phyloP scores from a whole-genome alignment of 495 filamentous ascomycete species.

The Hypoxylon intermedium region DNA sequence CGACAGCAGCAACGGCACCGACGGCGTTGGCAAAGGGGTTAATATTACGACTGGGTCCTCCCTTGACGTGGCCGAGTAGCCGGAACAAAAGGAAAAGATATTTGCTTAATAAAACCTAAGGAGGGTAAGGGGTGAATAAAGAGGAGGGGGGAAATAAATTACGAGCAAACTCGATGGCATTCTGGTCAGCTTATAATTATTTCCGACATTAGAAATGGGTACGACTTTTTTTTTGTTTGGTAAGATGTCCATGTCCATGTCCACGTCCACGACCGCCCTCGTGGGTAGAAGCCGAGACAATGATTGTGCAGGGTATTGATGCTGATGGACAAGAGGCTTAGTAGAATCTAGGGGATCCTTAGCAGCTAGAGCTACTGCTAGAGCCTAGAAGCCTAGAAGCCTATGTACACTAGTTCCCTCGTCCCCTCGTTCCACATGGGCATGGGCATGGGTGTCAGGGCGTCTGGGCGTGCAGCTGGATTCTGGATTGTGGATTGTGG shows the following conservation, averaged over 20 bases:
- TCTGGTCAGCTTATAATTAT: slow-evolving; percentile 25
- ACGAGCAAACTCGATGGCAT: slow-evolving; percentile 2
- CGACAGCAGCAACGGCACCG: slow-evolving; percentile 9
- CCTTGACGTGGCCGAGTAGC: neutral
- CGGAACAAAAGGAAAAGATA: slow-evolving; percentile 1
- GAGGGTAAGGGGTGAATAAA: slow-evolving; percentile 16
- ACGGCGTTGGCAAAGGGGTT: slow-evolving; percentile 11
- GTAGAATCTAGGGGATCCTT: slow-evolving; percentile 11
- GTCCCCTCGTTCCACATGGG: too few relatives aligned
- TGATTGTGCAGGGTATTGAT: slow-evolving; percentile 11
- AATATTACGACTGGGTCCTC: slow-evolving; percentile 18
- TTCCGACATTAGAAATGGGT: slow-evolving; percentile 29
- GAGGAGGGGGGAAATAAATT: slow-evolving; percentile 22
- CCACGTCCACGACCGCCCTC: slow-evolving; percentile 3
- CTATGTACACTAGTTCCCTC: too few relatives aligned
- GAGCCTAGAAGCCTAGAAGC: neutral
- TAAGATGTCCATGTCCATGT: too few relatives aligned
- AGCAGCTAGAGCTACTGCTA: neutral
- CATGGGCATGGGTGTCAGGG: too few relatives aligned
- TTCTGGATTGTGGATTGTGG: too few relatives aligned
- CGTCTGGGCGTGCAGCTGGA: too few relatives aligned
- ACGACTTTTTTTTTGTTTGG: too few relatives aligned
- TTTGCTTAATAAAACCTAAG: slow-evolving; percentile 6
- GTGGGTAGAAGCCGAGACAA: slow-evolving; percentile 15
- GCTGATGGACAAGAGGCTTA: slow-evolving; percentile 17